Conservation (phyloP, 306 rosid species). For the Betula pendula region DNA sequence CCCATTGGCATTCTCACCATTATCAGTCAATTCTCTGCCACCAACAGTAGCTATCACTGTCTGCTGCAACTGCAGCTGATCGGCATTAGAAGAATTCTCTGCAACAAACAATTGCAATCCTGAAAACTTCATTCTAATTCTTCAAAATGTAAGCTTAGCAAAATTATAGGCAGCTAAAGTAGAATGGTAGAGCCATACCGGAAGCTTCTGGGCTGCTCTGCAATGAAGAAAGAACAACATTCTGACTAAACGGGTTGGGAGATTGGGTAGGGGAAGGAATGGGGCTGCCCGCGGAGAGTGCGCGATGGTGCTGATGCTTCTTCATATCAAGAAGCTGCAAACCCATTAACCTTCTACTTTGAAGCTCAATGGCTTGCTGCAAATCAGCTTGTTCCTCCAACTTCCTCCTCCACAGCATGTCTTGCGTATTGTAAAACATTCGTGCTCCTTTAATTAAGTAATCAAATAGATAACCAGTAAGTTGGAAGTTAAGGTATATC, state of each 20-base stretch:
- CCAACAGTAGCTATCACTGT: slow-evolving; percentile 19
- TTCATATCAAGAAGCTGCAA: slow-evolving; percentile 90
- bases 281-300: slow-evolving; percentile 68
- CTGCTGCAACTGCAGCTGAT: slow-evolving; percentile 35
- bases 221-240: slow-evolving; percentile 46
- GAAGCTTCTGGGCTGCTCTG: slow-evolving; percentile 51
- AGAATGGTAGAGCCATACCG: slow-evolving; percentile 39
- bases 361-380: slow-evolving; percentile 87
- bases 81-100: slow-evolving; percentile 57
- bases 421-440: slow-evolving; percentile 82
- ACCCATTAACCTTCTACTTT: slow-evolving; percentile 78
- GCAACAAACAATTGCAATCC: slow-evolving; percentile 25
- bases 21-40: slow-evolving; percentile 41
- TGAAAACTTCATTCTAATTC: slow-evolving; percentile 22
- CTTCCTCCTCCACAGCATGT: slow-evolving; percentile 88
- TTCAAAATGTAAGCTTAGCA: neutral
- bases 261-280: slow-evolving; percentile 74
- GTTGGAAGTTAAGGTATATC: neutral
- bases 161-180: no score
- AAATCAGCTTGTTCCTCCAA: slow-evolving; percentile 89
- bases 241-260: slow-evolving; percentile 57
- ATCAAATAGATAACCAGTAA: neutral
- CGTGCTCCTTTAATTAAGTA: slow-evolving; percentile 48
- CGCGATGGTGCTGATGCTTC: slow-evolving; percentile 70
- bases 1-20: slow-evolving; percentile 40